These are phyloP conservation scores for Rhizopogon vulgaris DNA, from an alignment of 768 basidiomycete species.

Conservation along the genomic window DNA sequence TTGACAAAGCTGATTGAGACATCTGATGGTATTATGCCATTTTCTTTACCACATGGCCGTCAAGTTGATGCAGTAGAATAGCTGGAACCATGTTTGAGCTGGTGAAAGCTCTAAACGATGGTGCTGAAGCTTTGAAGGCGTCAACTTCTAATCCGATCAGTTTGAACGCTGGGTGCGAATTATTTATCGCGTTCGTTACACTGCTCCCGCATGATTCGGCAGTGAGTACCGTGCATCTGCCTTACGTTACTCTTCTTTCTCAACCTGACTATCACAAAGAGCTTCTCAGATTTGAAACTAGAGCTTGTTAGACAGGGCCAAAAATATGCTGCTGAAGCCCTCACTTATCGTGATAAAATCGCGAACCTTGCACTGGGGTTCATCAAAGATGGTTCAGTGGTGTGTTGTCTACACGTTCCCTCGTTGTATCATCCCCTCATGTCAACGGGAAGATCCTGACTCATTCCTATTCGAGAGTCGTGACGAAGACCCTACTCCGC, in stretches of 20 bases:
- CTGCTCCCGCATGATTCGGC: conserved; percentile 76
- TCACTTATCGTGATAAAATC: conserved; percentile 85
- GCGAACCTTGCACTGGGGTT: conserved; percentile 85
- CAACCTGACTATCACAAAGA: conserved; percentile 36
- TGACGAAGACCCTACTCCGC: conserved; percentile 85
- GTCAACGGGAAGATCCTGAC: conserved; percentile 70
- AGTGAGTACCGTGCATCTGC: conserved; percentile 38
- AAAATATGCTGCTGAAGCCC: conserved; percentile 69
- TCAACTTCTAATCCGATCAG: conserved; percentile 75
- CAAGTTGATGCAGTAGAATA: conserved; percentile 19
- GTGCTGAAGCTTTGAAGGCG: conserved; percentile 55
- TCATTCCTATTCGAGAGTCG: conserved; percentile 94
- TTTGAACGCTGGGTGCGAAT: conserved; percentile 82
- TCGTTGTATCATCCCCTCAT: conserved; percentile 10
- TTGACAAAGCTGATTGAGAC: conserved; percentile 76
- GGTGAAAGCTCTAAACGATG: conserved; percentile 74
- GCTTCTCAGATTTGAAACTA: conserved; percentile 76
- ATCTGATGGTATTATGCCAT: conserved; percentile 57
- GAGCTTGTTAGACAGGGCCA: conserved; percentile 79
- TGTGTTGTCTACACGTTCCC: conserved; percentile 29
- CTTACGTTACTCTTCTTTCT: conserved; percentile 8
- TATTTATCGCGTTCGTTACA: conserved; percentile 88
- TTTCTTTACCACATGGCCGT: background rate
- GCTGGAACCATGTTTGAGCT: conserved; percentile 94
- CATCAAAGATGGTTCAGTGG: conserved; percentile 92